phyloP scores from a whole-genome alignment of 164 flowering plant species.

The Euptelea pleiosperma region DNA sequence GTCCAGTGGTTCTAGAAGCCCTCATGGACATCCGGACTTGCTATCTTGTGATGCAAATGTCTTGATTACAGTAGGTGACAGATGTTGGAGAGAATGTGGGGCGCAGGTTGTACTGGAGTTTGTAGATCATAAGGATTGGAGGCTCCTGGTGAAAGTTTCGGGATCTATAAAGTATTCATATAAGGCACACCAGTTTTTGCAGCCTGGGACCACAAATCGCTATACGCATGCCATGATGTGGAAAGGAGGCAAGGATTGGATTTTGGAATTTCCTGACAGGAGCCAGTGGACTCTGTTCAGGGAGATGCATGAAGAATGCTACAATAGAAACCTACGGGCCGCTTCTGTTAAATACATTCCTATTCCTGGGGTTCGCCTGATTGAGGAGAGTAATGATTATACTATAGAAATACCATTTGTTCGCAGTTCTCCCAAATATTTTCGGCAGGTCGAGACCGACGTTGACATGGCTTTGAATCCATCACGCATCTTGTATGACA shows the following conservation, averaged over 20 bases:
- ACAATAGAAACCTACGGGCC: conserved; percentile 78
- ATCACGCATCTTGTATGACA: conserved; percentile 79
- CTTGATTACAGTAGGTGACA: conserved; percentile 60
- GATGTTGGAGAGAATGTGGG: conserved; percentile 92
- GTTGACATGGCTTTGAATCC: conserved; percentile 89
- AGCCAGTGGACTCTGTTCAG: conserved; percentile 85
- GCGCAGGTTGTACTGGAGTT: conserved; percentile 64
- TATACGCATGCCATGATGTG: conserved; percentile 96
- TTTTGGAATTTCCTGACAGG: conserved; percentile 81
- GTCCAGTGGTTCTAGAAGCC: conserved; percentile 39
- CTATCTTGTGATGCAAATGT: conserved; percentile 75
- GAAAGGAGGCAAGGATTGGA: conserved; percentile 99
- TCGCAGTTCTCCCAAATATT: conserved; percentile 55
- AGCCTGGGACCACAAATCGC: conserved; percentile 88
- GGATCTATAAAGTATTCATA: conserved; percentile 66
- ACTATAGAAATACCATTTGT: conserved; percentile 45
- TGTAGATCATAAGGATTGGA: conserved; percentile 83
- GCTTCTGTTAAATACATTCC: conserved; percentile 86
- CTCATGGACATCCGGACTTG: conserved; percentile 44
- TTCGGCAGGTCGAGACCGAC: conserved; percentile 71
- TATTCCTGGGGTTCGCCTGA: conserved; percentile 81
- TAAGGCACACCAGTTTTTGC: conserved; percentile 84
- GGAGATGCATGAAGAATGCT: conserved; percentile 96
- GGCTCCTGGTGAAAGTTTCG: conserved; percentile 59
- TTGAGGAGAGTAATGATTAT: conserved; percentile 68